Base-by-base conservation (phyloP, 192 early-diverging fungal genomes). In the Coemansia sp. region DNA sequence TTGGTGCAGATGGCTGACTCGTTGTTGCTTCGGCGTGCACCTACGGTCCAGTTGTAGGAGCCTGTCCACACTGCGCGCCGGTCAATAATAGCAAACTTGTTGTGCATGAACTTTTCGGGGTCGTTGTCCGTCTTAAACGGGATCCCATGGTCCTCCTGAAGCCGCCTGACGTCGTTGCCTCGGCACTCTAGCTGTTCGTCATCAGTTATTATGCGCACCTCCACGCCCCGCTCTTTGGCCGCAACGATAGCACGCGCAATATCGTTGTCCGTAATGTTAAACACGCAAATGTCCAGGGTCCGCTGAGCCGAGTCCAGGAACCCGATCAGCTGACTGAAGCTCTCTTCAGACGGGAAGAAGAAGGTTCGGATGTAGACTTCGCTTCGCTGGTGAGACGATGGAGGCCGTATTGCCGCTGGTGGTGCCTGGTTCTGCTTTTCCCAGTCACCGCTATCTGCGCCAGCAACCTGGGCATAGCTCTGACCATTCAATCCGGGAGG, bases 251-350 rank as follows among this genome's bases (percentile, higher is more conserved):
- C 87, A 21, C 85, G 85, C 52, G 89, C 86, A 54, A 90, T 58
- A 53, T 88, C 88, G 59, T 92, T 88, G 66, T 90, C 89, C 2
- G 90, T 89, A 62, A 92, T 85, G 68, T 86, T 87, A 76, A 88
- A 92, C 14, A 92, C 88, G 63, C 87, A 88, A 39, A 88, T 84
- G 67, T 92, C 90, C 32, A 92, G 78, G 4, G 89, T 80, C 3
- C 71, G 64, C 51, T 84, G 66, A 20, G 88, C 85, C 17, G 75
- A 76, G 56, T 86, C 71, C 69, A 85, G 62, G 42, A 83, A 78
- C 56, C 85, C 78, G 62, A 86, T 57, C 51, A 88, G 71, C 61
- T 74, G 66, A 20, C 70, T 32, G 61, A 88, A 88, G 71, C 83
- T 87, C 23, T 84, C 71, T 57, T 88, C 87, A 0, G 87, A 88